A percentile compares a stretch with the other conserved stretches of the same genome.
phyloP scores from a whole-genome alignment of 352 stramenopile species.

The Pythium scleroteichum region DNA sequence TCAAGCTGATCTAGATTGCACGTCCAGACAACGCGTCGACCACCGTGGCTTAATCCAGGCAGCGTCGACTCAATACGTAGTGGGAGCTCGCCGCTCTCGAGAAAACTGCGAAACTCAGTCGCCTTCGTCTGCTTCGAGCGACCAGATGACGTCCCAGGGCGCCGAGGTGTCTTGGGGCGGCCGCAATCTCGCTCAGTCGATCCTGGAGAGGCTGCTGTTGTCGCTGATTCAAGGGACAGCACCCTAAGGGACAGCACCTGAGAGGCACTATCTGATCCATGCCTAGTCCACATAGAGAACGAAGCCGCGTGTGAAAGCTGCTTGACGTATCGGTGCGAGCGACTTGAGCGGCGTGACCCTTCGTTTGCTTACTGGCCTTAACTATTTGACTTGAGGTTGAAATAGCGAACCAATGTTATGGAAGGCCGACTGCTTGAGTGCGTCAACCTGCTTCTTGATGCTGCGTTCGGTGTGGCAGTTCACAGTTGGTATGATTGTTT shows the following conservation, averaged over 20 bases:
- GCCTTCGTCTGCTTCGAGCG: constrained; percentile 49
- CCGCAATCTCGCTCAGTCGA: neutral
- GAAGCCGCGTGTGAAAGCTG: too few relatives aligned
- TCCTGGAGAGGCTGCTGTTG: constrained; percentile 28
- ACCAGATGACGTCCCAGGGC: constrained; percentile 51
- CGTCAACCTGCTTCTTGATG: constrained; percentile 70
- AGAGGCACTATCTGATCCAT: constrained; percentile 19
- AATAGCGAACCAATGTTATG: constrained; percentile 63
- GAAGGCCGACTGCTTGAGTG: constrained; percentile 64
- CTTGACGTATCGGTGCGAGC: too few relatives aligned
- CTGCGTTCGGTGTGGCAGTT: constrained; percentile 68
- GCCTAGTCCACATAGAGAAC: too few relatives aligned
- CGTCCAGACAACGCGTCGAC: constrained; percentile 60
- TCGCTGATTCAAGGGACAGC: constrained; percentile 51
- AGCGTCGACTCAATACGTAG: constrained; percentile 46
- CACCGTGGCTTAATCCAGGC: constrained; percentile 7
- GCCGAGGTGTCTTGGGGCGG: constrained; percentile 26
- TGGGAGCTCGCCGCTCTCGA: constrained; percentile 69
- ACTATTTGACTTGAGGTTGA: constrained; percentile 4
- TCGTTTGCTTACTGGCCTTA: too few relatives aligned
- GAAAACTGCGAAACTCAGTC: constrained; percentile 73
- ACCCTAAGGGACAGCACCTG: constrained; percentile 67
- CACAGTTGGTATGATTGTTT: constrained; percentile 92
- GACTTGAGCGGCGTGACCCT: too few relatives aligned
- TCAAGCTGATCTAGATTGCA: constrained; percentile 58